Base-by-base conservation (phyloP, 768 basidiomycete genomes). In the Amanita rubescens region DNA sequence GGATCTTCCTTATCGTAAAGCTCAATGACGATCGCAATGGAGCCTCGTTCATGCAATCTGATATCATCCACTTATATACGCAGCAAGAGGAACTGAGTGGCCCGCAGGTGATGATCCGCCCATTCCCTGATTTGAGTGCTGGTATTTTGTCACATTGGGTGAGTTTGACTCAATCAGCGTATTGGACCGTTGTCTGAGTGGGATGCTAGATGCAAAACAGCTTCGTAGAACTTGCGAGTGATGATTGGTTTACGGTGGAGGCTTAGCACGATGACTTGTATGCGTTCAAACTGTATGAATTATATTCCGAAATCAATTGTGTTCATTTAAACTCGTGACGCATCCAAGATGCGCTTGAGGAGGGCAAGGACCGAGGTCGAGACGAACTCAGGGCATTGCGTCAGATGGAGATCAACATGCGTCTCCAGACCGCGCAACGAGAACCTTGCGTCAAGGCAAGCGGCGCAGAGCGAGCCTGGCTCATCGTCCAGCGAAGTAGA, bases 71-170 rank as follows among this genome's bases (percentile, higher is more conserved):
- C 41, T 55, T 53, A 48, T 7, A 35, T 35, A 12, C 11, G 47
- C 33, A 35, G 47, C 19, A 41, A 38, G 38, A 46, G 43, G 49
- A 12, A 14, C 48, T 49, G 15, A 34, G 46, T 38, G 59, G 54
- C 50, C 41, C 20, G n/a, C 35, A 14, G 41, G 49, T 20, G 32
- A 49, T 56, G 15, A 20, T 34, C 37, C 12, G 27, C 47, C 58
- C 61, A 53, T 55, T 38, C 57, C 58, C 63, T 48, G 60, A 61
- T 54, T 35, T 62, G 50, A 57, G 59, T 51, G 59, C 61, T 39
- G 58, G 56, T 37, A 61, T 64, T 55, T 54, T 64, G 51, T 44
- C 62, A 14, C 38, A 61, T 54, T 62, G 60, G 61, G 61, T 64
- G 43, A 53, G 42, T 52, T 46, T 48, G 32, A 35, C 32, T 33